Evolutionary conservation across 2,329 filamentous ascomycete genomes (phyloP).

Genomic region (Xylariales sp.): DNA sequence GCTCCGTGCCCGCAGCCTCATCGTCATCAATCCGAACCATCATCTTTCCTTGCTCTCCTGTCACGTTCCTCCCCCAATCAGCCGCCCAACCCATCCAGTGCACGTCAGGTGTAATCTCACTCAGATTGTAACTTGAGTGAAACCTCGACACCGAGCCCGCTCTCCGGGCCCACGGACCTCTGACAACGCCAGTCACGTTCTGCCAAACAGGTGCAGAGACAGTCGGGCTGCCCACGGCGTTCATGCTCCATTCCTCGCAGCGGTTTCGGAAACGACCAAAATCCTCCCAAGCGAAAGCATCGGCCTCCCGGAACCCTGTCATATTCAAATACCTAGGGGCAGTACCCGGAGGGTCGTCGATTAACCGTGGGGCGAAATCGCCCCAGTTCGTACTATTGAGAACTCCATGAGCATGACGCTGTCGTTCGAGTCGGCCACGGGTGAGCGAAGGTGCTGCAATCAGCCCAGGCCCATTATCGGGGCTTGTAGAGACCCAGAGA

Average conservation of each 20-base stretch:
- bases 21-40: conserved; percentile 62
- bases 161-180: conserved; percentile 69
- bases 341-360: conserved; percentile 21
- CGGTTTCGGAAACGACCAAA: conserved; percentile 62
- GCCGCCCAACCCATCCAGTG: conserved; percentile 57
- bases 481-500: conserved; percentile 39
- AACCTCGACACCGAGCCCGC: conserved; percentile 41
- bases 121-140: conserved; percentile 57
- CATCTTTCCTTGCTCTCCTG: conserved; percentile 65
- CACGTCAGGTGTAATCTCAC: conserved; percentile 58
- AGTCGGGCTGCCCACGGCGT: conserved; percentile 41
- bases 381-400: conserved; percentile 56
- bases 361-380: conserved; percentile 47
- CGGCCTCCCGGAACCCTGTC: conserved; percentile 69
- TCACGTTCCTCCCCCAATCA: conserved; percentile 77
- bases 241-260: conserved; percentile 57
- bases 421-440: conserved; percentile 43
- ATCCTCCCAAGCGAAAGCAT: conserved; percentile 76
- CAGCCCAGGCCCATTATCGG: conserved; percentile 35
- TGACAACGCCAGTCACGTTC: conserved; percentile 73
- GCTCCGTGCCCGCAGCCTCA: conserved; percentile 35
- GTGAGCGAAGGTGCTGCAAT: conserved; percentile 36
- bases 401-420: conserved; percentile 46
- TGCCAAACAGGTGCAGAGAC: conserved; percentile 56
- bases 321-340: conserved; percentile 57